These are phyloP conservation scores for Kazachstania africana DNA, from an alignment of 805 yeast genomes.

Conservation along the genomic window DNA sequence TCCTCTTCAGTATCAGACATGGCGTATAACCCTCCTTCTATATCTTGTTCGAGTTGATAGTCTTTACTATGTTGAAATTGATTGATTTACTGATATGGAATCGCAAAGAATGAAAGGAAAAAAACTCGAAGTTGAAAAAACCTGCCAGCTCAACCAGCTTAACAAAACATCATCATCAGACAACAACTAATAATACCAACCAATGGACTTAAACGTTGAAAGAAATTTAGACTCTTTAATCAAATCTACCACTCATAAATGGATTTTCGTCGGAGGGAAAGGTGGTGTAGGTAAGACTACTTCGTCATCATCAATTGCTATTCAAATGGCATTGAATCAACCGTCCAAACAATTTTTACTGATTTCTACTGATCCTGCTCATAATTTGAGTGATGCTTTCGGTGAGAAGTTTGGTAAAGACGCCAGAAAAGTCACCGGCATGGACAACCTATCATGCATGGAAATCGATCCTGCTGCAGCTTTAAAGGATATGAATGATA, in stretches of 20 bases:
- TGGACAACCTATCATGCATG: conserved; percentile 87
- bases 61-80: too few species aligned
- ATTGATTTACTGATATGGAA: too few species aligned
- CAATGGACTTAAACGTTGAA: conserved; percentile 50
- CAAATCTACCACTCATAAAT: conserved; percentile 60
- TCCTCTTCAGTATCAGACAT: conserved; percentile 26
- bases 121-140: not conserved
- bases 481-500: conserved; percentile 70
- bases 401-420: conserved; percentile 97
- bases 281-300: conserved; percentile 99
- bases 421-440: conserved; percentile 86
- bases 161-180: too few species aligned
- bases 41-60: too few species aligned
- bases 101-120: not conserved
- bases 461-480: conserved; percentile 96
- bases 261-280: conserved; percentile 99
- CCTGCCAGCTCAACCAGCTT: not conserved
- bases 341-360: conserved; percentile 72
- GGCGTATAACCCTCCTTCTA: too few species aligned
- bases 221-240: conserved; percentile 62
- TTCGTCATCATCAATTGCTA: conserved; percentile 88
- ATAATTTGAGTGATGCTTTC: conserved; percentile 92
- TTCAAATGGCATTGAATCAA: conserved; percentile 78
- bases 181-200: too few species aligned
- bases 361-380: conserved; percentile 98